Evolutionary conservation across 352 stramenopile genomes (phyloP), one percentile per base, ranked within the genome.

Genomic region (Globisporangium acanthophoron): DNA sequence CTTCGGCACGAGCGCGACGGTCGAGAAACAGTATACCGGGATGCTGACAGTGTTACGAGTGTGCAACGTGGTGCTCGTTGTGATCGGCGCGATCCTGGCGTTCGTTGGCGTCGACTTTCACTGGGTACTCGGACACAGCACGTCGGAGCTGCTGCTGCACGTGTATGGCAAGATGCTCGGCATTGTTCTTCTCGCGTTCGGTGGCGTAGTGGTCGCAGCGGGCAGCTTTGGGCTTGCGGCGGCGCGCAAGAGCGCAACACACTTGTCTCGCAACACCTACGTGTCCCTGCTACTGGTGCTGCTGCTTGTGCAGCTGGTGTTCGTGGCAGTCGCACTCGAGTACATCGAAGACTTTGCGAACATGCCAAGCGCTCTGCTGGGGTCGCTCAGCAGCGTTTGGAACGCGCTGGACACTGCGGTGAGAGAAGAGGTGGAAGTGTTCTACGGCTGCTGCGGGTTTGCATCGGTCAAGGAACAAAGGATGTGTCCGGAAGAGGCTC

Each of bases 381-480:
- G 58, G 0, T 64, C 53, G 12, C 57, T 85, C 4, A 49, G 56
- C 5, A 56, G 54, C 2, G 43, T 57, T n/a, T 87, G 77, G 77
- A 49, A 60, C 13, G 44, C 54, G 1, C 48, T 87, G 8, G 58
- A 43, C 27, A 35, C 24, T 0, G 49, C 51, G 1, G 44, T 64
- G 0, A 71, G 71, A 27, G 59, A 56, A 0, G 67, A 77, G n/a
- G 50, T 87, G 0, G 66, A 81, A 39, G 54, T 18, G 5, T 69
- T 59, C 6, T 77, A 80, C 53, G 77, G 74, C 21, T 87, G 77
- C 46, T 87, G 77, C 60, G 77, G 77, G 1, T 87, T 87, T 43
- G 29, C 61, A 3, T 52, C 70, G 1, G 60, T 79, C 29, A 58
- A 45, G 5, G 74, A 86, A 4, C 60, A 71, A 41, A 39, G 24